Evolutionary conservation across 495 filamentous ascomycete genomes (phyloP).

Genomic region (Annulohypoxylon moriforme): DNA sequence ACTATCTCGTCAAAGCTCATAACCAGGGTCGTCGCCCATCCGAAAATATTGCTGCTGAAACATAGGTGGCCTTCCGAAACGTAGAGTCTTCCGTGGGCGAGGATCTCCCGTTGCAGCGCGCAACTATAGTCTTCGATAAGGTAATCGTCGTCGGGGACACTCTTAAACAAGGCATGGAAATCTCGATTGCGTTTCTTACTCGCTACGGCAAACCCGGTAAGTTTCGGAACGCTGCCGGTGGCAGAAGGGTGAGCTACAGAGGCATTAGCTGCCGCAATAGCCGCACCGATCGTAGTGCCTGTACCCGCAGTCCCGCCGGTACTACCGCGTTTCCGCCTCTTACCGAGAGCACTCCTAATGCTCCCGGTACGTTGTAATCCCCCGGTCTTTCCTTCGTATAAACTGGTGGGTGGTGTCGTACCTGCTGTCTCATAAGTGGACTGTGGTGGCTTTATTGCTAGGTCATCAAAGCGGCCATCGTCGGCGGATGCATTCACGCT

Average conservation of each 20-base stretch:
- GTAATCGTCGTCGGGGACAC: conserved; percentile 97
- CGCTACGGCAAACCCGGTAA: conserved; percentile 96
- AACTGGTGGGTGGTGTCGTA: conserved; percentile 72
- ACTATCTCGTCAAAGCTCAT: conserved; percentile 99
- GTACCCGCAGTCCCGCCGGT: conserved; percentile 64
- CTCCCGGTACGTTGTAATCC: conserved; percentile 79
- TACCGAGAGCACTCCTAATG: conserved; percentile 79
- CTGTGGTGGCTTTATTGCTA: conserved; percentile 48
- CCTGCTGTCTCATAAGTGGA: conserved; percentile 60
- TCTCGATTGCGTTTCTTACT: conserved; percentile 95
- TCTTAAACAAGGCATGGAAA: conserved; percentile 93
- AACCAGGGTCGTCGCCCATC: conserved; percentile 96
- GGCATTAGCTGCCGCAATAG: conserved; percentile 71
- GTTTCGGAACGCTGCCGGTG: conserved; percentile 70
- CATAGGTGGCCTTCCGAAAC: conserved; percentile 97
- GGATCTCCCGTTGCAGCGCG: conserved; percentile 93
- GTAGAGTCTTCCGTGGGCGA: conserved; percentile 92
- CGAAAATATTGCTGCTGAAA: conserved; percentile 98
- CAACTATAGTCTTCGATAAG: conserved; percentile 99
- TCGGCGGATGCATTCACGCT: conserved; percentile 27
- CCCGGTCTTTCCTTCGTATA: conserved; percentile 74
- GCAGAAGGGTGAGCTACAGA: conserved; percentile 72
- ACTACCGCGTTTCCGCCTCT: conserved; percentile 81
- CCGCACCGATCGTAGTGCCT: conserved; percentile 70
- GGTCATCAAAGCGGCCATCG: conserved; percentile 49